Evolutionary conservation across 78 protist species (phyloP).

Genomic region (Protostelium mycophagum): DNA sequence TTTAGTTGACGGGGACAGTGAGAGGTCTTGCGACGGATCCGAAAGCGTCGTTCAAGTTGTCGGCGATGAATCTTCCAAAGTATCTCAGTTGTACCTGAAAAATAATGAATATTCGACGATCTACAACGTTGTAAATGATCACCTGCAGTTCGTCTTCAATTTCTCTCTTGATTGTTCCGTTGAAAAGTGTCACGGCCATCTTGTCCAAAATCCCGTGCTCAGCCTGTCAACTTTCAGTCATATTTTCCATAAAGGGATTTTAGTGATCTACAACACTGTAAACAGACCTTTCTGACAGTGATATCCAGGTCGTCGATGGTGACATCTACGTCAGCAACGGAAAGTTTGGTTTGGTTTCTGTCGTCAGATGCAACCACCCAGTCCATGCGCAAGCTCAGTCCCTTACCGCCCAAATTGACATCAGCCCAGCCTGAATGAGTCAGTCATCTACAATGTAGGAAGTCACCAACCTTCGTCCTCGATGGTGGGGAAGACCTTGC

Average conservation of each 20-base stretch:
- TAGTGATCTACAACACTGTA: too few species aligned
- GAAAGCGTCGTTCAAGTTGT: neutral
- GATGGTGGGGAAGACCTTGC: neutral
- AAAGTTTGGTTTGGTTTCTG: neutral
- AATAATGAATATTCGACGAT: too few species aligned
- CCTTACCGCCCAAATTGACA: neutral
- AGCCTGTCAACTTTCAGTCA: too few species aligned
- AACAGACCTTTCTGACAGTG: neutral
- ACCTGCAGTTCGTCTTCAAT: neutral
- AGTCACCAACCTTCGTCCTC: neutral
- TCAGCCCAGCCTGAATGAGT: neutral
- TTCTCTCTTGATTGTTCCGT: neutral
- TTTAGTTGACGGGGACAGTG: too few species aligned
- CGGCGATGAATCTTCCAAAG: neutral
- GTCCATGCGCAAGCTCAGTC: neutral
- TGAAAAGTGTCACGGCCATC: neutral
- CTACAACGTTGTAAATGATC: too few species aligned
- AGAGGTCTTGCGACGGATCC: neutral
- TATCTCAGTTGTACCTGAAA: neutral
- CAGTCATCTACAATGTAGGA: too few species aligned
- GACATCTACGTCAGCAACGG: neutral
- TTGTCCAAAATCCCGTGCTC: neutral
- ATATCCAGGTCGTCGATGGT: neutral
- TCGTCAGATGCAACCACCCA: neutral
- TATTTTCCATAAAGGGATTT: too few species aligned